A percentile compares a stretch with the other conserved stretches of the same genome.
Conservation (phyloP, 805 yeast species). For the Metschnikowia matae region DNA sequence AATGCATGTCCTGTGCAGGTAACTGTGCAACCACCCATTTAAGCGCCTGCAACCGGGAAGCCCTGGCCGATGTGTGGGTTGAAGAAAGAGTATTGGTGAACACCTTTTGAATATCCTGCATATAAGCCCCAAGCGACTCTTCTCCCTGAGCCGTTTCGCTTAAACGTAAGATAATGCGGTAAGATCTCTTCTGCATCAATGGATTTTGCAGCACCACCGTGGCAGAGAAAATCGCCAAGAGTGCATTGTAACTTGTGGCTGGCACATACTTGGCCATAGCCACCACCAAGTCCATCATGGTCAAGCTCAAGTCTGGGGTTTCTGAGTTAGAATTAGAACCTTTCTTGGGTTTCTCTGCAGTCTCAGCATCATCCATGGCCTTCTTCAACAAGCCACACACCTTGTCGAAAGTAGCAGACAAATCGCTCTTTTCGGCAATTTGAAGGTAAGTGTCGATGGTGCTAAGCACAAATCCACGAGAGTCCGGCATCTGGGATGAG, state of each 20-base stretch:
- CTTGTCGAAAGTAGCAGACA: constrained; percentile 75
- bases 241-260: constrained; percentile 59
- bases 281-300: constrained; percentile 89
- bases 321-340: no score
- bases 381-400: constrained; percentile 75
- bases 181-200: constrained; percentile 82
- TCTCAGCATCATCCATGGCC: constrained; percentile 51
- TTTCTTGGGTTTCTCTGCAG: constrained; percentile 18
- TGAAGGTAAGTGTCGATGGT: constrained; percentile 78
- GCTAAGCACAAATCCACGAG: constrained; percentile 80
- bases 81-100: constrained; percentile 53
- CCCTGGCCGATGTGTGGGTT: constrained; percentile 71
- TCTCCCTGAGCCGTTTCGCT: constrained; percentile 66
- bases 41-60: constrained; percentile 72
- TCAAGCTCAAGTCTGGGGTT: constrained; percentile 59
- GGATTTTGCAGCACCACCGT: constrained; percentile 59
- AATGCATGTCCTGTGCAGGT: constrained; percentile 62
- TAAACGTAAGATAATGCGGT: constrained; percentile 68
- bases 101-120: constrained; percentile 56
- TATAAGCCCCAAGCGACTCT: constrained; percentile 47
- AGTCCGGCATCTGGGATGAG: constrained; percentile 80
- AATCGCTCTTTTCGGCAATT: constrained; percentile 62
- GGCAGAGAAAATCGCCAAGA: constrained; percentile 71
- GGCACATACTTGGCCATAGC: constrained; percentile 86
- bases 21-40: constrained; percentile 54